Conservation (phyloP, 2,329 filamentous ascomycete genomes). For the Pseudocercospora fuligena region DNA sequence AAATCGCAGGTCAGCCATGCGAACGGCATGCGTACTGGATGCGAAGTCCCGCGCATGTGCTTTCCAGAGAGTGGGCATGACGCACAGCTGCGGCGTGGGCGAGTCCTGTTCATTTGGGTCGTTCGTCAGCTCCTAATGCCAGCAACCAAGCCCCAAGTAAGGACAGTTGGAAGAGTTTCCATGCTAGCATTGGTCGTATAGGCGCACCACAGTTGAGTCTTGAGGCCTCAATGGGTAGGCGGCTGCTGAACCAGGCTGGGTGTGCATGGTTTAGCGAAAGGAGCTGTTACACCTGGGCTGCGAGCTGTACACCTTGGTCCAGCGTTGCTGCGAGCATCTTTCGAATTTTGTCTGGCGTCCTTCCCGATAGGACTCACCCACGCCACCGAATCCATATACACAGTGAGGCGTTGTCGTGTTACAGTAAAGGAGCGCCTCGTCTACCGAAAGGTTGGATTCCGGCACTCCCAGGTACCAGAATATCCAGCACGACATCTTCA, state of each 20-base stretch:
- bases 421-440: not conserved
- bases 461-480: constrained; percentile 25
- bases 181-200: constrained; percentile 17
- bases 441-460: constrained; percentile 22
- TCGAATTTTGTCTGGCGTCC: not conserved
- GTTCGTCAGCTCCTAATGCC: constrained; percentile 7
- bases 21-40: constrained; percentile 29
- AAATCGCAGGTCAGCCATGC: constrained; percentile 30
- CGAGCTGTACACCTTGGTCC: constrained; percentile 14
- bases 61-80: constrained; percentile 14
- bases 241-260: constrained; percentile 15
- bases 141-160: constrained; percentile 9
- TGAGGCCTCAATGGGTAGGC: constrained; percentile 16
- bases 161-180: constrained; percentile 1
- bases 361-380: constrained; percentile 3
- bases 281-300: constrained; percentile 18
- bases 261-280: constrained; percentile 21
- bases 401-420: constrained; percentile 19
- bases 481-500: constrained; percentile 13
- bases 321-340: constrained; percentile 19
- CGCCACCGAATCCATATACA: constrained; percentile 1
- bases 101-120: constrained; percentile 5
- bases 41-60: constrained; percentile 23
- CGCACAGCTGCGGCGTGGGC: constrained; percentile 18
- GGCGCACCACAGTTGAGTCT: constrained; percentile 16